Base-by-base conservation (phyloP, 2,329 filamentous ascomycete genomes). In the Seiridium cupressi region DNA sequence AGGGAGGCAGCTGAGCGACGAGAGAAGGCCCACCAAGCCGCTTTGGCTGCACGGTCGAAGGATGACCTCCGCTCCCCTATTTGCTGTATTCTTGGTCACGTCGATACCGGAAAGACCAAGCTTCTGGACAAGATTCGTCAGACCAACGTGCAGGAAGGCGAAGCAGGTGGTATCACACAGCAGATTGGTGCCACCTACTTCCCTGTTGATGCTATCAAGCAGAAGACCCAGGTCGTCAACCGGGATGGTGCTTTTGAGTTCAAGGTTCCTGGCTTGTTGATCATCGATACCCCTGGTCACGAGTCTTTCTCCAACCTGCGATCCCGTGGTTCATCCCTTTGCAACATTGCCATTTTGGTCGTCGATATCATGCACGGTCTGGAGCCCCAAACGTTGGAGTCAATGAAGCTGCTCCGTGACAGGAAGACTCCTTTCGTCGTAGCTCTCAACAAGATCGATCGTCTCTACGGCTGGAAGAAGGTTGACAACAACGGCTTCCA, bases 101-200 rank as follows among this genome's bases (percentile, higher is more conserved):
- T 99, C 86, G 95, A 99, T 88, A 99, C 96, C 51, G 95, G 95
- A 76, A 99, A 99, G 82, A 99, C 95, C n/a, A 99, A 98, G 81
- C 83, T 99, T 64, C 85, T 99, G 61, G 95, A 99, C 83, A 99
- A 99, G 82, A 92, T 99, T 72, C 91, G 95, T 71, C 93, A 97
- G 77, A 98, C 95, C 60, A 98, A 99, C 73, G 95, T 99, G 42
- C 96, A 99, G 74, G 95, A 98, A 79, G 95, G 95, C 71, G 95
- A 99, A 85, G 96, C 95, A 46, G 96, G 95, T 83, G 95, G 95
- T 88, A 99, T 99, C 72, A 99, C 95, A 6, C 95, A 99, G 79
- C 95, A 99, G 78, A 99, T 99, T 72, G 95, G 95, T 89, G 95
- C 95, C 56, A 99, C 95, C 2, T 99, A 98, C 82, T 99, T 99